Base-by-base conservation (phyloP, 225 moss, liverwort and hornwort species). In the Anthoceros angustus region DNA sequence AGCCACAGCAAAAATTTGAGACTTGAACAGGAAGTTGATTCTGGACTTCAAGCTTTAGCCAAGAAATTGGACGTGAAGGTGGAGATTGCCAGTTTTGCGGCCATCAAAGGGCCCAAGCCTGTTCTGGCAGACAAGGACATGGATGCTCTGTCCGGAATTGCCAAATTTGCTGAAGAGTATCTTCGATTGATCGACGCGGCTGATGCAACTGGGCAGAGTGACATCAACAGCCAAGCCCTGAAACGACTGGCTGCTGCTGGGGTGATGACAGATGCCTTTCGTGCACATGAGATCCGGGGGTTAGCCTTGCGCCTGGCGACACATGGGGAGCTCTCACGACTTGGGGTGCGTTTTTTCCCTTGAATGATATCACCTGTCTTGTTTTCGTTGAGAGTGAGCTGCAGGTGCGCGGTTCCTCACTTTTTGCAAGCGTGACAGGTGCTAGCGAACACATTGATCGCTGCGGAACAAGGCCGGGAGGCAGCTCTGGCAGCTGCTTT, bases 131-230 rank as follows among this genome's bases (percentile, higher is more conserved):
- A 48, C 12, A 48, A 2, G 12, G 46, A 48, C 12, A 6, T 48
- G 46, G 46, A 48, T 12, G 88, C 91, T 66, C 88, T 89, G 45
- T 79, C 83, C 72, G 95, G 95, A 64, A 85, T 98, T 42, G 88
- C 91, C 50, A 98, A 91, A 69, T 98, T 91, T 80, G 85, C 95
- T 40, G 77, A 77, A 71, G 95, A 98, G 48, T 98, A 91, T 82
- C 73, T 98, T 69, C 82, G 87, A 43, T 75, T 98, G 65, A 92
- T 92, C 70, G 95, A 98, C 80, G 95, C 95, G 73, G 91, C 92
- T 68, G 95, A 98, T 72, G 88, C 95, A 66, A 98, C 92, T 61
- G 95, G 86, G 64, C 95, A 92, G 75, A 74, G 76, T 63, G 88
- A 75, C 55, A 89, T 98, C 63, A 86, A 91, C 70, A 76, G 84